Evolutionary conservation across 805 yeast genomes (phyloP).

Genomic region (Metschnikowia similis): DNA sequence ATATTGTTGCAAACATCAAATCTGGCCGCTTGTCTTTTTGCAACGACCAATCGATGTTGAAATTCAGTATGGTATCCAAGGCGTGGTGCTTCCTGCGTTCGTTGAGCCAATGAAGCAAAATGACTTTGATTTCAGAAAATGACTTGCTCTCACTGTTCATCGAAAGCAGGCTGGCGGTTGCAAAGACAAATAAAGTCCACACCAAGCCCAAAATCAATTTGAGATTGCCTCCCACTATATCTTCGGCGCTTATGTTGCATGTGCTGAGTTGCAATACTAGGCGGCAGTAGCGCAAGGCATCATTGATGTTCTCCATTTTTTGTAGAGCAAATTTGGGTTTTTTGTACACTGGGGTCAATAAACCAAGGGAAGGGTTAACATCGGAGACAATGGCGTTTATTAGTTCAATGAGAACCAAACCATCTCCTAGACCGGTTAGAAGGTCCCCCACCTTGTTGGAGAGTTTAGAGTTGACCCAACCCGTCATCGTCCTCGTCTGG

Average conservation of each 20-base stretch:
- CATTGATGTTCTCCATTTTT: slow-evolving; percentile 44
- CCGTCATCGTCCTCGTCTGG: slow-evolving; percentile 46
- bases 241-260: slow-evolving; percentile 45
- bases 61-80: slow-evolving; percentile 37
- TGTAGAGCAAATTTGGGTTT: slow-evolving; percentile 43
- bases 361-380: slow-evolving; percentile 18
- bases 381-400: slow-evolving; percentile 27
- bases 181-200: slow-evolving; percentile 46
- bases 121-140: slow-evolving; percentile 27
- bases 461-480: slow-evolving; percentile 47
- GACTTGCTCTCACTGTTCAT: slow-evolving; percentile 22
- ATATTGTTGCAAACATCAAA: slow-evolving; percentile 40
- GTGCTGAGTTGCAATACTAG: slow-evolving; percentile 37
- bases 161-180: slow-evolving; percentile 26
- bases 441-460: slow-evolving; percentile 20
- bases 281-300: slow-evolving; percentile 39
- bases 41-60: slow-evolving; percentile 51
- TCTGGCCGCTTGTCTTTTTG: slow-evolving; percentile 43
- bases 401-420: slow-evolving; percentile 35
- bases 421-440: slow-evolving; percentile 36
- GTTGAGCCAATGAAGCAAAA: slow-evolving; percentile 52
- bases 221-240: slow-evolving; percentile 44
- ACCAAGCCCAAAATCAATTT: slow-evolving; percentile 46
- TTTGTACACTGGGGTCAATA: slow-evolving; percentile 28
- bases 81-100: slow-evolving; percentile 18